These are phyloP conservation scores for Passiflora organensis DNA, from an alignment of 345 rosid genomes.

Conservation along the genomic window DNA sequence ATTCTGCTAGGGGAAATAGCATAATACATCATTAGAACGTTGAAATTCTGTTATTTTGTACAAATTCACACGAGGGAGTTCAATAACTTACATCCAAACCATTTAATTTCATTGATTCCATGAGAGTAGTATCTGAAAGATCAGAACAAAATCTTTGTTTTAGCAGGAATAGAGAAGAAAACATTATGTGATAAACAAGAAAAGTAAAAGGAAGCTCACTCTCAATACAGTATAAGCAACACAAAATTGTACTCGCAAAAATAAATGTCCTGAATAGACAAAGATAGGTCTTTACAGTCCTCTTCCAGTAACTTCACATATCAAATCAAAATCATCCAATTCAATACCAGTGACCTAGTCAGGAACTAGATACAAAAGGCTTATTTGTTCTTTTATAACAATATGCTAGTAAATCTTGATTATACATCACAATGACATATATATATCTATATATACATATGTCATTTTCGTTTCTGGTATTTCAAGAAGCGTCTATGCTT, in stretches of 20 bases:
- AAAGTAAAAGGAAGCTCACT: background rate
- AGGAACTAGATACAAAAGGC: background rate
- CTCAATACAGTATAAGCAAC: too few species aligned
- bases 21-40: conserved; percentile 14
- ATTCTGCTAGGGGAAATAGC: conserved; percentile 42
- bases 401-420: too few species aligned
- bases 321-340: background rate
- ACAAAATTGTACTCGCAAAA: too few species aligned
- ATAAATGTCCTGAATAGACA: too few species aligned
- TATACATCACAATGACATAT: too few species aligned
- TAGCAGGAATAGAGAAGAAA: conserved; percentile 34
- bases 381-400: background rate
- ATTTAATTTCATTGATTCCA: conserved; percentile 58
- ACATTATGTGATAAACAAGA: conserved; percentile 17
- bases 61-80: background rate
- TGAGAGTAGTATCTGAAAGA: conserved; percentile 49
- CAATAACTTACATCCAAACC: conserved; percentile 57
- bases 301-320: background rate
- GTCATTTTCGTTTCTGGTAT: too few species aligned
- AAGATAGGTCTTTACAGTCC: too few species aligned
- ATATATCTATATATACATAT: too few species aligned
- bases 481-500: too few species aligned
- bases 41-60: conserved; percentile 11
- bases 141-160: conserved; percentile 33
- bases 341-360: background rate